Percentiles rank a stretch among this genome's conserved stretches.
These are phyloP conservation scores for Kwoniella sp. DNA, from an alignment of 768 basidiomycete genomes.

Conservation along the genomic window DNA sequence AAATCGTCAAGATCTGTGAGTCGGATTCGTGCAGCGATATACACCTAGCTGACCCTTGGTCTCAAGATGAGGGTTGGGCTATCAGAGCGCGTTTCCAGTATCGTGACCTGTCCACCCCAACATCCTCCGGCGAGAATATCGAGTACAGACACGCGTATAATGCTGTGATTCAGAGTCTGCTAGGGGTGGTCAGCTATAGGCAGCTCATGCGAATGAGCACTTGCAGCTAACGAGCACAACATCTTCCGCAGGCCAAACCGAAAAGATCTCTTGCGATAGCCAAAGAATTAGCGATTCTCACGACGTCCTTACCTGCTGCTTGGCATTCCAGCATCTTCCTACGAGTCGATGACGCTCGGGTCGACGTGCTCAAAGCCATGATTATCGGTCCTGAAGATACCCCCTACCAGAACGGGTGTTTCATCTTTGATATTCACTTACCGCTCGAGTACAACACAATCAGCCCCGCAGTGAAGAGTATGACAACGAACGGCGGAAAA, in stretches of 20 bases:
- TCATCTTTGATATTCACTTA: conserved; percentile 87
- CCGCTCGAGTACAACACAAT: conserved; percentile 72
- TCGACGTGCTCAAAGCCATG: conserved; percentile 43
- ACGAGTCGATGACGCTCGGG: conserved; percentile 67
- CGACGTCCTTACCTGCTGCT: conserved; percentile 87
- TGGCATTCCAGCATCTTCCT: conserved; percentile 94
- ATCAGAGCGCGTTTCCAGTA: conserved; percentile 80
- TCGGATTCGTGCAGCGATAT: background rate
- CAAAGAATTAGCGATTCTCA: conserved; percentile 92
- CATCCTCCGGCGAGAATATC: background rate
- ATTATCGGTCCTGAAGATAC: conserved; percentile 85
- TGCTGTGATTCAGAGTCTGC: conserved; percentile 10
- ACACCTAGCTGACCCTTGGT: background rate
- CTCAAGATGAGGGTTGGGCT: conserved; percentile 70
- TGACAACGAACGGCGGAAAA: conserved; percentile 52
- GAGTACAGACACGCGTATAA: conserved; percentile 28
- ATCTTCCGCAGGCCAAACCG: conserved; percentile 60
- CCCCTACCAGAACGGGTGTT: conserved; percentile 85
- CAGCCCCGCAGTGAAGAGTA: conserved; percentile 71
- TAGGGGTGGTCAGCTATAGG: conserved; percentile 9
- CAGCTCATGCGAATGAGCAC: background rate
- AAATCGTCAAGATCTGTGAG: conserved; percentile 60
- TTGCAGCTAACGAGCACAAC: background rate
- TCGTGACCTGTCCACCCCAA: conserved; percentile 69
- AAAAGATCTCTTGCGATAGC: conserved; percentile 90